phyloP scores from a whole-genome alignment of 202 grass and related monocot species.

The Eragrostis tef region DNA sequence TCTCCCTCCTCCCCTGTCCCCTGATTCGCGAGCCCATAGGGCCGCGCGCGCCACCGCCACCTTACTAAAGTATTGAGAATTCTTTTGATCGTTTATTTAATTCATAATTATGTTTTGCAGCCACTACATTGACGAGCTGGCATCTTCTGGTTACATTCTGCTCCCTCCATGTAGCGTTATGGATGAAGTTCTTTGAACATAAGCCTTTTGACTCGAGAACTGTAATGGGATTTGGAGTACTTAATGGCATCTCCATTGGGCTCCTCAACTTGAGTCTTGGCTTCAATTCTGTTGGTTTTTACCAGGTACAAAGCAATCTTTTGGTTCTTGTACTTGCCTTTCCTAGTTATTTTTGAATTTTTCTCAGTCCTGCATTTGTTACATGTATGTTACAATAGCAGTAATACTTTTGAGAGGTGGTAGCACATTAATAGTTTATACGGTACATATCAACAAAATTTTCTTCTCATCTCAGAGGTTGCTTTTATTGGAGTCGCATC shows the following conservation, averaged over 20 bases:
- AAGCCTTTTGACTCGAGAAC: constrained; percentile 95
- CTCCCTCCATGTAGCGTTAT: constrained; percentile 91
- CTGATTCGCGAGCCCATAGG: constrained; percentile 49
- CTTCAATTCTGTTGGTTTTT: constrained; percentile 99
- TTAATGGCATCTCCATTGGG: constrained; percentile 98
- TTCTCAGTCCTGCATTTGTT: constrained; percentile 24
- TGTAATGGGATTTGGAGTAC: constrained; percentile 98
- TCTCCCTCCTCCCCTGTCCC: constrained; percentile 39
- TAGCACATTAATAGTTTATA: constrained; percentile 34
- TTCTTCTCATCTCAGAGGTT: constrained; percentile 27
- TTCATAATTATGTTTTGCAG: constrained; percentile 59
- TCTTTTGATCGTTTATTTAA: neutral
- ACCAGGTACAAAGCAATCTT: constrained; percentile 70
- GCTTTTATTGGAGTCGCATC: constrained; percentile 20
- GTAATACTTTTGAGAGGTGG: neutral
- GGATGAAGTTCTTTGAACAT: constrained; percentile 94
- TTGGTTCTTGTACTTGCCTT: constrained; percentile 26
- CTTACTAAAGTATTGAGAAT: neutral
- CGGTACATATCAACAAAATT: constrained; percentile 26
- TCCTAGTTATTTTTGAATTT: constrained; percentile 28
- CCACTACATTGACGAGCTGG: constrained; percentile 99
- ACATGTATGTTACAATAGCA: constrained; percentile 24
- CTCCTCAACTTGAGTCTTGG: constrained; percentile 98
- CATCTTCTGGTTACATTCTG: constrained; percentile 99
- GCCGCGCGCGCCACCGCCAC: constrained; percentile 42